Evolutionary conservation across 2,329 filamentous ascomycete species (phyloP), one percentile per base, ranked within the genome.

Genomic region (Xylaria sp.): DNA sequence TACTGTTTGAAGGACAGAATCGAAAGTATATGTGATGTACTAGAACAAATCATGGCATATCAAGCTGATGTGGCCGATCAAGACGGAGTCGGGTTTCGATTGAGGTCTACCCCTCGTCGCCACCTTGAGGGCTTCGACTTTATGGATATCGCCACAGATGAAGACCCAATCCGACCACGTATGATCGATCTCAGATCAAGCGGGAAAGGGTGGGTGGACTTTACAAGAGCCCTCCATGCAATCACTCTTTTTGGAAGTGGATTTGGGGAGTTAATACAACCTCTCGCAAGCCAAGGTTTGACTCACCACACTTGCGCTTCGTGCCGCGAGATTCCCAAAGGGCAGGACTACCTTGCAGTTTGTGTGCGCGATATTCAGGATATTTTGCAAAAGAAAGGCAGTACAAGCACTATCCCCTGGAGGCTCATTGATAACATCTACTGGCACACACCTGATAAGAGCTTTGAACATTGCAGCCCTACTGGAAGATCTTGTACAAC

Each of bases 31-130:
- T 71, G 62, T 40, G 62, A 71, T 10, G 62, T 67, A 1, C 40
- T 75, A 9, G 71, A 75, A 58, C 62, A 73, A 40, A 63, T 74
- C 1, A 67, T 72, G 11, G 70, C 70, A 15, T 62, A 73, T 29
- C 66, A 74, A 70, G 11, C 62, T 46, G 17, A 70, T 59, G 6
- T 73, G 71, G 63, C 72, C 70, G 3, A 69, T 71, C 27, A 65
- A 72, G 1, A 57, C 65, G 44, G 61, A 6, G 15, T 64, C 1
- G 41, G 55, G 15, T 44, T 54, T 13, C 4, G 19, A 21, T 54
- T 62, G 11, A 64, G 41, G 17, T 29, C 35, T 25, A 64, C 58
- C 5, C 60, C 65, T 17, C 63, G 68, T 9, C 68, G 73, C 17
- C 51, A 68, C 29, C 47, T 76, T 11, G 74, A 74, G 44, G 73